Base-by-base conservation (phyloP, 306 rosid species). In the Rosa persica region DNA sequence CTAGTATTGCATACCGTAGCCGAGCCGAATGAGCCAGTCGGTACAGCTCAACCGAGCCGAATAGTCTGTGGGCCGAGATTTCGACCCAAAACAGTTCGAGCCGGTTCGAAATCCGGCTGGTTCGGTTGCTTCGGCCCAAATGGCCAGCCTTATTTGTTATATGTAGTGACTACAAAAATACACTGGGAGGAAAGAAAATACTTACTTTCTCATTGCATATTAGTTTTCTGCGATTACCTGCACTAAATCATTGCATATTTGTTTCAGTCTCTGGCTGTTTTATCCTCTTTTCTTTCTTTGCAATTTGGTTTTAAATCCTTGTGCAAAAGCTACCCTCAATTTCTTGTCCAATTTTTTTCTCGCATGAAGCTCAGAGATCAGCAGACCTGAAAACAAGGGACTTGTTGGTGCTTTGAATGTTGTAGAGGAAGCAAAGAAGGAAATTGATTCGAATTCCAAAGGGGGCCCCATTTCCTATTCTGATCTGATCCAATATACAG, bases 381-480 rank as follows among this genome's bases (percentile, higher is more conserved):
- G 87, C 85, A 93, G 99, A 88, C 90, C 99, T 73, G 99, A 95
- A 88, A 95, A 95, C 75, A 80, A 84, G 80, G 90, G 91, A 44
- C 87, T 95, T 49, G 79, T 93, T 62, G 85, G 88, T 51, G 94
- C 99, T 79, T 67, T 95, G 81, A 90, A 82, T 79, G 86, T 95
- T 12, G 12, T 93, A 82, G 97, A 93, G 76, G 92, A 86, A 87
- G 94, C 90, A 30, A 95, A 95, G 85, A 95, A 87, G 81, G 98
- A 95, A 88, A 90, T 95, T 73, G 99, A 95, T 86, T 84, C 89
- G 5, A 85, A 86, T 84, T 88, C 98, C 77, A 92, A 91, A 90
- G 99, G 91, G 99, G 98, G 72, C 97, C 51, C 97, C 51, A 84
- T 93, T 83, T 89, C 96, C 73, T 95, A 75, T 83, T 83, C 99